Conservation (phyloP, 352 stramenopile species). For the Pythium utonaiense region DNA sequence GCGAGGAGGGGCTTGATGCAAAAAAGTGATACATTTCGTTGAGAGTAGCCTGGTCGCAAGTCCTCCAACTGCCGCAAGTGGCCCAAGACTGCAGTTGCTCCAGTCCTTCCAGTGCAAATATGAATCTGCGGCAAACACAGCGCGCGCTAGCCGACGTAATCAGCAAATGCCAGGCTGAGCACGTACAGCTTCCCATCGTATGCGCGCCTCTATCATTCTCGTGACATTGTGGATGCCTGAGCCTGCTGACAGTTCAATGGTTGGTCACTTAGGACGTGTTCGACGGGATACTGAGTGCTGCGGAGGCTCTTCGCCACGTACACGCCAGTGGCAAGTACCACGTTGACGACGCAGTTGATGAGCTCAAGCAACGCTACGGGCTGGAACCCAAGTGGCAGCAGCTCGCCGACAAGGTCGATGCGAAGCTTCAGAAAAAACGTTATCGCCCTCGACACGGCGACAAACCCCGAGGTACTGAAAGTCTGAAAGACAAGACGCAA, state of each 20-base stretch:
- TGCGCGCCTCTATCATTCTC: background rate
- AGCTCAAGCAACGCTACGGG: constrained; percentile 52
- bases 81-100: background rate
- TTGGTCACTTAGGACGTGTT: constrained; percentile 18
- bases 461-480: background rate
- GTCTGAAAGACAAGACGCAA: background rate
- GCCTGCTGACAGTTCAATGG: background rate
- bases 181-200: constrained; percentile 48
- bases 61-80: constrained; percentile 10
- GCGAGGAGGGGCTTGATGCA: too few species aligned
- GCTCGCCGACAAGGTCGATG: constrained; percentile 33
- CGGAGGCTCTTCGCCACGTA: constrained; percentile 22
- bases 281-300: constrained; percentile 13
- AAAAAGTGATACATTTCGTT: too few species aligned
- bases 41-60: background rate
- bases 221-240: background rate
- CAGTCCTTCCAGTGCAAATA: constrained; percentile 9
- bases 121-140: constrained; percentile 69
- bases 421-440: constrained; percentile 32
- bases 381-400: constrained; percentile 56
- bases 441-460: constrained; percentile 17
- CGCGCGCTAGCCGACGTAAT: constrained; percentile 56
- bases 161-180: constrained; percentile 48
- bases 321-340: constrained; percentile 23
- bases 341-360: constrained; percentile 47